Evolutionary conservation across 1,284 basidiomycete species (phyloP), one percentile per base, ranked within the genome.

Genomic region (Blastosporella zonata): DNA sequence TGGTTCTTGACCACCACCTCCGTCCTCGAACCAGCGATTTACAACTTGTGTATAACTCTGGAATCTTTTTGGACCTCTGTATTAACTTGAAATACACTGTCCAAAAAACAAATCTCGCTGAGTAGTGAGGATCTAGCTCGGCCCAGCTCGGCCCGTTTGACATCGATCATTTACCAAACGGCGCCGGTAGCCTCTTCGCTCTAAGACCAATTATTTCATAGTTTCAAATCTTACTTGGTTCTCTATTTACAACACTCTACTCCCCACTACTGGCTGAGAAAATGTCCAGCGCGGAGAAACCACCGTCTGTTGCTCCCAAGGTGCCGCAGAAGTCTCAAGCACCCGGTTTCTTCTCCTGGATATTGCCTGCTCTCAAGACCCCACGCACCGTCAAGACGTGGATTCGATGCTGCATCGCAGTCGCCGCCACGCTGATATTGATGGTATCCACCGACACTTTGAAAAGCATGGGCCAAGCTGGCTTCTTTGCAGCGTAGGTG

Each of bases 371-470:
- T 9, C 43, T 72, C 31, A 63, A 58, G 43, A 65, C 61, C 3
- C 60, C 53, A 40, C 62, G 69, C n/a, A 67, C 60, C 7, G 47
- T 66, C 48, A 72, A 73, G 53, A 71, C 69, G 1, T 72, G 64
- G 66, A 48, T 66, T 35, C 62, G 70, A 50, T 71, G 68, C 47
- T 62, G 64, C 34, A 47, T 66, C n/a, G 64, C 58, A 1, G 55
- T 69, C 17, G 59, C 63, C 3, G 65, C 57, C 13, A 41, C 62
- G 3, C 34, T 71, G 48, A 50, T 70, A 3, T 57, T 72, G 6
- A 59, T 72, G 59, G 67, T 72, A 25, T 55, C 57, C 7, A 52
- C 49, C 2, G 56, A 55, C 21, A 59, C 67, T 1, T 57, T 70
- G 36, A 40, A 47, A 15, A 63, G 52, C 13, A 66, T 71, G 65